Conservation (phyloP, 2,329 filamentous ascomycete genomes). For the Bipolaris sorokiniana region DNA sequence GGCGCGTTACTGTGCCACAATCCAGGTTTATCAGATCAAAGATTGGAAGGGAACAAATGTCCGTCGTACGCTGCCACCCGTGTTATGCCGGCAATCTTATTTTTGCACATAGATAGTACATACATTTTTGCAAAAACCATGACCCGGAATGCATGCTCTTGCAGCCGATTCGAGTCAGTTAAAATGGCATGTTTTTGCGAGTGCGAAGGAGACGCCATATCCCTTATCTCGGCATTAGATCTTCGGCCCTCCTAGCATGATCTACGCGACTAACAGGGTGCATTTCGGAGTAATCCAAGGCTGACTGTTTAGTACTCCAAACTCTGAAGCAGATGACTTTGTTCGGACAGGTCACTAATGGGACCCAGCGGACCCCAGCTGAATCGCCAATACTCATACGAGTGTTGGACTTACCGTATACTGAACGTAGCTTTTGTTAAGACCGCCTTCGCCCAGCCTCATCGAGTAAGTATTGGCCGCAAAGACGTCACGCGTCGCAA, state of each 20-base stretch:
- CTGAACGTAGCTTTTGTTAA: slow-evolving; percentile 1
- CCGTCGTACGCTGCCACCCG: neutral
- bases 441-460: neutral
- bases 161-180: neutral
- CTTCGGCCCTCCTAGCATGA: neutral
- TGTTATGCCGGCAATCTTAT: neutral
- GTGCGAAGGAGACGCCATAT: neutral
- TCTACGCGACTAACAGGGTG: neutral
- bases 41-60: neutral
- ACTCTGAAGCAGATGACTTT: neutral
- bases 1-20: neutral
- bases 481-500: neutral
- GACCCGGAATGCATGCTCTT: neutral
- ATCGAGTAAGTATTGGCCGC: neutral
- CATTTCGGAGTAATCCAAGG: slow-evolving; percentile 1
- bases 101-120: neutral
- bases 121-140: neutral
- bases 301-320: neutral
- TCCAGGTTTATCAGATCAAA: neutral
- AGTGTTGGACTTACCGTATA: neutral
- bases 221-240: neutral
- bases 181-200: neutral
- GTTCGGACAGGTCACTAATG: neutral
- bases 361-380: neutral
- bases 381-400: neutral